Base-by-base conservation (phyloP, 2,329 filamentous ascomycete species). In the Botrytis fabae region DNA sequence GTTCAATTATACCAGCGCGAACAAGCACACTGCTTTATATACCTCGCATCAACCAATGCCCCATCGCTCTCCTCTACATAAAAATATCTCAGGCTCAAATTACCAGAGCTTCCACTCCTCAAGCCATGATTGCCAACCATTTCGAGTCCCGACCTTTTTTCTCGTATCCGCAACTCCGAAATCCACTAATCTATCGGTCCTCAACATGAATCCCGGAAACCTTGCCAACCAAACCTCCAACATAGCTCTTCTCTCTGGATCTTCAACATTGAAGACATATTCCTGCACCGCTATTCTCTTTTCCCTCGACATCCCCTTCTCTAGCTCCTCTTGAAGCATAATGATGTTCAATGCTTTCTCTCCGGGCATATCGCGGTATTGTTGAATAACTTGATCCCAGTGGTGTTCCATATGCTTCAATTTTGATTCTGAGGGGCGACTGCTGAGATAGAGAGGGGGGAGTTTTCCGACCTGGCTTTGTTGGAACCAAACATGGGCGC, bases 161-260 rank as follows among this genome's bases (percentile, higher is more conserved):
- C 32, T 54, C 25, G 9, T 68, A 54, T 68, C 64, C 25, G 9
- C 25, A 28, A 68, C 64, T 18, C 64, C 46, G 12, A 28, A 54
- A 54, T 54, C 46, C 25, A 18, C 64, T 46, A 68, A 40, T 40
- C 64, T 68, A 54, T 68, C 64, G 16, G 64, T 68, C 25, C 32
- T 68, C 35, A 68, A 28, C 64, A 68, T 68, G 16, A 68, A 68
- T 22, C 64, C 64, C 16, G 64, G 64, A 54, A 68, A 68, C 18
- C 64, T 68, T 35, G 64, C 64, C 64, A 68, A 54, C 64, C 64
- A 68, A 9, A 68, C 10, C 32, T 68, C 65, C 18, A 68, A 68
- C 65, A 68, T 57, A 22, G 65, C 65, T 68, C 65, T 68, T 18
- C 65, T 68, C 38, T 68, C 16, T 7, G 48, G 35, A 42, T 57